Evolutionary conservation across 371 early-diverging fungal species (phyloP).

Genomic region (Capillidium heterosporum): DNA sequence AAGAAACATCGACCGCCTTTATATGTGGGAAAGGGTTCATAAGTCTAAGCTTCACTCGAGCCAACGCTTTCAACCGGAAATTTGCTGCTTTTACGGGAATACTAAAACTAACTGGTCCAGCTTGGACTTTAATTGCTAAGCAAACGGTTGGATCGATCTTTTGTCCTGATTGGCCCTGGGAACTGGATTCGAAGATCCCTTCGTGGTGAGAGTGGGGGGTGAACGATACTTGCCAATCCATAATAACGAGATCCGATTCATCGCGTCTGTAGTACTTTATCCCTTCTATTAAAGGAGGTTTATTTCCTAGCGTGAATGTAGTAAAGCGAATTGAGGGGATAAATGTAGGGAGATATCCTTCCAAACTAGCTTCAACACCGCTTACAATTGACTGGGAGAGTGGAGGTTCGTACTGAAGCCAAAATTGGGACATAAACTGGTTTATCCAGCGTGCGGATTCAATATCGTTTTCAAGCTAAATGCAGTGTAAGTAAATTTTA

Average conservation of each 20-base stretch:
- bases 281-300: conserved; percentile 77
- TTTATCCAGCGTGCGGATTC: not conserved
- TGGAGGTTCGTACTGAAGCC: not conserved
- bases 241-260: conserved; percentile 67
- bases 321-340: conserved; percentile 39
- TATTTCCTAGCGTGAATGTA: conserved; percentile 91
- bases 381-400: not conserved
- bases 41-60: conserved; percentile 61
- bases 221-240: conserved; percentile 89
- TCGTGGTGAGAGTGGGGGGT: conserved; percentile 31
- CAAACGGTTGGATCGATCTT: conserved; percentile 76
- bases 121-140: conserved; percentile 71
- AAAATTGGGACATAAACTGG: not conserved
- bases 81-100: conserved; percentile 86
- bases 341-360: not conserved
- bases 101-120: conserved; percentile 69
- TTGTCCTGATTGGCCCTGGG: conserved; percentile 17
- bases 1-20: conserved; percentile 64
- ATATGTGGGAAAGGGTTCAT: conserved; percentile 78
- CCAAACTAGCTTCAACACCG: not conserved
- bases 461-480: not conserved
- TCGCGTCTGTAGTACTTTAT: conserved; percentile 59
- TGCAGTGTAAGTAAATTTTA: conserved; percentile 9
- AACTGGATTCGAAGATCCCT: not conserved
- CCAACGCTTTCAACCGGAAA: conserved; percentile 69